Conservation (phyloP, 2,329 filamentous ascomycete species). For the Ophiostoma piceae region DNA sequence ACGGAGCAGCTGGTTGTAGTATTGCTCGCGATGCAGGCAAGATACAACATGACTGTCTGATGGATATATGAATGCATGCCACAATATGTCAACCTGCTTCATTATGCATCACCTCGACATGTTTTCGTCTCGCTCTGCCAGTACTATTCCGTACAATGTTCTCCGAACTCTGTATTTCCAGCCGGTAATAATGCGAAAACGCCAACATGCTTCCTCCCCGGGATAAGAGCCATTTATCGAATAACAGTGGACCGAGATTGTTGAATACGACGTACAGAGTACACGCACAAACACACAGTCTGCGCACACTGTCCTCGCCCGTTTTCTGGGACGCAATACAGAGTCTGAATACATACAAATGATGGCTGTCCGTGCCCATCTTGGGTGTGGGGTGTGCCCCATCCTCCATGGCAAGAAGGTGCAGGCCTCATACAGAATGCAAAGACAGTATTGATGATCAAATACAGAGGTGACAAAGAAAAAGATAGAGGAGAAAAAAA, state of each 20-base stretch:
- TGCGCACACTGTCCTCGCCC: background rate
- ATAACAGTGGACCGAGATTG: conserved; percentile 4
- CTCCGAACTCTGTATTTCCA: background rate
- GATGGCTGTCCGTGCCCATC: conserved; percentile 4
- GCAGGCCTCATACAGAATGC: background rate
- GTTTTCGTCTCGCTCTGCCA: too few species aligned
- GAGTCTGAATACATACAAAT: background rate
- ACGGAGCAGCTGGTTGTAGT: background rate
- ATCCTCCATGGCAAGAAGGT: conserved; percentile 1
- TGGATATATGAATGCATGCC: too few species aligned
- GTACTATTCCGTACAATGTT: too few species aligned
- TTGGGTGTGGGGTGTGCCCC: conserved; percentile 7
- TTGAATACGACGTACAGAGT: background rate
- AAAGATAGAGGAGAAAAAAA: background rate
- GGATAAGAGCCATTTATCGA: conserved; percentile 5
- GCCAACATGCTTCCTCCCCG: background rate
- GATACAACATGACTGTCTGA: background rate
- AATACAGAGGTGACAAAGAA: background rate
- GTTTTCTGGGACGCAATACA: background rate
- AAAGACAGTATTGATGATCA: background rate
- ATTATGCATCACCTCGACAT: background rate
- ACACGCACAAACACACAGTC: background rate
- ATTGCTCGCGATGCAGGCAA: background rate
- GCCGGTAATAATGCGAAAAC: background rate
- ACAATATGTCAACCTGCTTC: background rate